Evolutionary conservation across 192 early-diverging fungal species (phyloP).

Genomic region (Lobosporangium transversale): DNA sequence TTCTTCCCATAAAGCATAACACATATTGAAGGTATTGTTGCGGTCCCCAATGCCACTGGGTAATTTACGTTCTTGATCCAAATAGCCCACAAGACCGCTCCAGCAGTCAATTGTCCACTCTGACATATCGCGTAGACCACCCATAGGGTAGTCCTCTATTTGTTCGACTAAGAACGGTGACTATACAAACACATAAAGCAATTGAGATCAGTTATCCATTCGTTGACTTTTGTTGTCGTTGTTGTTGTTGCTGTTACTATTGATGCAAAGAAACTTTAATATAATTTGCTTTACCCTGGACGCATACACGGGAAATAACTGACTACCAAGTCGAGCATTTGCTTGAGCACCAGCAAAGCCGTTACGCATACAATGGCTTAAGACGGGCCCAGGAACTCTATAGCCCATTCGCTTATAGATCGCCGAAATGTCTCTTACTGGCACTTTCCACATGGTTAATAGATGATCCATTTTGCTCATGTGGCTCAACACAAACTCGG

Average conservation of each 20-base stretch:
- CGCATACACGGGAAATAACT: conserved; percentile 67
- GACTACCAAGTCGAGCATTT: conserved; percentile 63
- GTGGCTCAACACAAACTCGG: conserved; percentile 67
- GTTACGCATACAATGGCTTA: conserved; percentile 65
- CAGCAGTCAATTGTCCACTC: conserved; percentile 68
- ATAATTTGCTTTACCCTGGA: conserved; percentile 55
- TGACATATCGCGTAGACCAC: conserved; percentile 74
- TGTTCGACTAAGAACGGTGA: conserved; percentile 83
- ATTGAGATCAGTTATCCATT: too few species aligned
- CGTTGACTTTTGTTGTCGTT: too few species aligned
- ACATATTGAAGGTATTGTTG: conserved; percentile 35
- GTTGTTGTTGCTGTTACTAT: too few species aligned
- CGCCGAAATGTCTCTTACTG: conserved; percentile 68
- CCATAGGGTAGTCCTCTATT: conserved; percentile 74
- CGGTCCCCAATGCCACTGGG: conserved; percentile 25
- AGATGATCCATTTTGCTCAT: conserved; percentile 46
- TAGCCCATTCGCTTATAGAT: conserved; percentile 67
- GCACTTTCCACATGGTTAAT: conserved; percentile 65
- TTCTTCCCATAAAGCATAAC: conserved; percentile 41
- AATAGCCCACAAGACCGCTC: conserved; percentile 53
- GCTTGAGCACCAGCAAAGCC: conserved; percentile 70
- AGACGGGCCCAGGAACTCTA: conserved; percentile 44
- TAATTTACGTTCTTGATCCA: conserved; percentile 51
- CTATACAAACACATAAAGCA: conserved; percentile 26
- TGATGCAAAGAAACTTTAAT: neutral